Conservation (phyloP, 306 rosid genomes). For the Dryas octopetala region DNA sequence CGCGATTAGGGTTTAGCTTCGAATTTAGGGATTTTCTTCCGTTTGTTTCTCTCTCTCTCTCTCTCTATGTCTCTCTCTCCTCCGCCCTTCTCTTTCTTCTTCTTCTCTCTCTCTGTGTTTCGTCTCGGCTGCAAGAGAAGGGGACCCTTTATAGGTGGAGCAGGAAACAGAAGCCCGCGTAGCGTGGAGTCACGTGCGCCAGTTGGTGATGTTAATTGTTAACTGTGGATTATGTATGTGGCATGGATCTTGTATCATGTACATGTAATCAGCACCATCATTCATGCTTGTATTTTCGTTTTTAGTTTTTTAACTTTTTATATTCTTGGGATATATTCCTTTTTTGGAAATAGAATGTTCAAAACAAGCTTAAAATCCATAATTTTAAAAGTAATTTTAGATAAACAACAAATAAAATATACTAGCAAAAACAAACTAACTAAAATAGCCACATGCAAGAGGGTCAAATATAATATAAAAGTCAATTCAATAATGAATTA, state of each 20-base stretch:
- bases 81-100: neutral
- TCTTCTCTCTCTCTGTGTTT: neutral
- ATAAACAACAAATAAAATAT: too few relatives aligned
- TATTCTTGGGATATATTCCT: too few relatives aligned
- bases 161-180: neutral
- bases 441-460: too few relatives aligned
- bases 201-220: neutral
- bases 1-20: slow-evolving; percentile 47
- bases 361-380: too few relatives aligned
- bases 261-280: neutral
- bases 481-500: too few relatives aligned
- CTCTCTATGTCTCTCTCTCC: slow-evolving; percentile 10
- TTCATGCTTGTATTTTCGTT: neutral
- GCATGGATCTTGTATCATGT: neutral
- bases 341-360: too few relatives aligned
- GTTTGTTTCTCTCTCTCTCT: slow-evolving; percentile 8
- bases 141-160: neutral
- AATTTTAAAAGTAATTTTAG: too few relatives aligned
- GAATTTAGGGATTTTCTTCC: slow-evolving; percentile 23
- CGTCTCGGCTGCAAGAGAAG: too few relatives aligned
- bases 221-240: neutral
- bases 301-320: neutral
- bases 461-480: too few relatives aligned
- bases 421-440: too few relatives aligned
- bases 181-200: neutral